Percentiles rank a stretch among this genome's conserved stretches.
phyloP scores from a whole-genome alignment of 495 filamentous ascomycete species.

The Podospora bellae-mahoneyi region DNA sequence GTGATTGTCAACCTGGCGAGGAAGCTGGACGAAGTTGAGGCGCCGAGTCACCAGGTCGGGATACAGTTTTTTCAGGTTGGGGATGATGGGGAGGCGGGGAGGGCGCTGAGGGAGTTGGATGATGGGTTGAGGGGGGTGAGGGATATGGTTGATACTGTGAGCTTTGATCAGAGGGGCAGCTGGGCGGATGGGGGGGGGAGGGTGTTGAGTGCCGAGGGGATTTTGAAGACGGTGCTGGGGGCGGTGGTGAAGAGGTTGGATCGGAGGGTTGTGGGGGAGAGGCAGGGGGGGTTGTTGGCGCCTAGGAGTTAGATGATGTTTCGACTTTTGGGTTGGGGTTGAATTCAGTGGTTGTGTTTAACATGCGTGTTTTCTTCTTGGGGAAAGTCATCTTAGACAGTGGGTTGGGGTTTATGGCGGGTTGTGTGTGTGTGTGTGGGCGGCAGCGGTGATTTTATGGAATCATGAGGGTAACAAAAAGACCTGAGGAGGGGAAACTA shows the following conservation, averaged over 20 bases:
- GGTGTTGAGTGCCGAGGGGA: constrained; percentile 53
- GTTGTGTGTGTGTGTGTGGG: too few relatives aligned
- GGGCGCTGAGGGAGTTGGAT: constrained; percentile 71
- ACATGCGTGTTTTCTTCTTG: too few relatives aligned
- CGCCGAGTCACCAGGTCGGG: constrained; percentile 81
- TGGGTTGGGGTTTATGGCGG: too few relatives aligned
- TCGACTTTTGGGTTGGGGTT: too few relatives aligned
- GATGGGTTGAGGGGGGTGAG: constrained; percentile 67
- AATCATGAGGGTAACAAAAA: too few relatives aligned
- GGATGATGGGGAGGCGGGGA: constrained; percentile 59
- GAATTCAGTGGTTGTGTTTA: too few relatives aligned
- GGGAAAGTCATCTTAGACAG: too few relatives aligned
- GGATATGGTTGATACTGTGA: constrained; percentile 94
- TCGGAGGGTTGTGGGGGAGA: constrained; percentile 27
- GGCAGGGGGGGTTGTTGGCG: not conserved
- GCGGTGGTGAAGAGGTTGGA: constrained; percentile 64
- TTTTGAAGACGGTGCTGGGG: constrained; percentile 81
- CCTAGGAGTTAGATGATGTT: not conserved
- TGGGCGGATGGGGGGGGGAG: constrained; percentile 36
- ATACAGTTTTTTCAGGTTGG: constrained; percentile 98
- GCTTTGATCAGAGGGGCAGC: constrained; percentile 53
- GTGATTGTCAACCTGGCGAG: constrained; percentile 65
- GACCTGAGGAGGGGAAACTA: too few relatives aligned
- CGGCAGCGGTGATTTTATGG: too few relatives aligned
- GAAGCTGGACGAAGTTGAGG: constrained; percentile 67